A percentile compares a stretch with the other conserved stretches of the same genome.
These are phyloP conservation scores for Vaccinium darrowii DNA, from an alignment of 148 eudicot genomes.

Conservation along the genomic window DNA sequence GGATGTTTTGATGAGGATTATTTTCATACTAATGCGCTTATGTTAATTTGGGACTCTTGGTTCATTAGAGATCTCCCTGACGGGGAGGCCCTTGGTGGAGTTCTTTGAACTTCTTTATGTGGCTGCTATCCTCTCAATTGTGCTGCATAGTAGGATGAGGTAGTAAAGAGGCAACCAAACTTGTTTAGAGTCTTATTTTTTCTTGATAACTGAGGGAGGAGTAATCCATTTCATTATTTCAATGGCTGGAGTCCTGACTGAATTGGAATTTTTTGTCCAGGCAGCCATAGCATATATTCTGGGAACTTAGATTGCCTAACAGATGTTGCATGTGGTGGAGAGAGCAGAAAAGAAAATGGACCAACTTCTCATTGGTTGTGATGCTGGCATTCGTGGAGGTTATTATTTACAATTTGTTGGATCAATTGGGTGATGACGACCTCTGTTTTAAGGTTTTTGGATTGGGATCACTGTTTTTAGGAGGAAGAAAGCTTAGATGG, in stretches of 20 bases:
- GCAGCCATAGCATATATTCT: not conserved
- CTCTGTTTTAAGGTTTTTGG: not conserved
- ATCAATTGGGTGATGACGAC: not conserved
- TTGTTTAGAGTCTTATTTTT: not conserved
- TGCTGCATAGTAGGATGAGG: not conserved
- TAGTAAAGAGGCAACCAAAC: not conserved
- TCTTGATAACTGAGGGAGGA: slow-evolving; percentile 3
- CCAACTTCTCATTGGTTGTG: not conserved
- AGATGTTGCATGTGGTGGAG: not conserved
- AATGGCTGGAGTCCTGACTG: not conserved
- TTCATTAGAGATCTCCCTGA: not conserved
- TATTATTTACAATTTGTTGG: not conserved
- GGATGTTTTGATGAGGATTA: not conserved
- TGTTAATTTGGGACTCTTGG: not conserved
- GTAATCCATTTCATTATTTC: not conserved
- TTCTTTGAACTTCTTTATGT: not conserved
- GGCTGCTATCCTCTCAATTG: not conserved
- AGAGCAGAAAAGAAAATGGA: not conserved
- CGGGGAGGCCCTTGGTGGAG: not conserved
- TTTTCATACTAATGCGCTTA: not conserved
- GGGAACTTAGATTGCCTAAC: not conserved
- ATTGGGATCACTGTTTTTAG: not conserved
- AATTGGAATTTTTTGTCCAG: not conserved
- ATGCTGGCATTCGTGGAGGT: not conserved
- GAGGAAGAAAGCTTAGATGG: slow-evolving; percentile 1